A percentile compares a stretch with the other conserved stretches of the same genome.
These are phyloP conservation scores for Dactylellina leptospora DNA, from an alignment of 2,329 filamentous ascomycete species.

Conservation along the genomic window DNA sequence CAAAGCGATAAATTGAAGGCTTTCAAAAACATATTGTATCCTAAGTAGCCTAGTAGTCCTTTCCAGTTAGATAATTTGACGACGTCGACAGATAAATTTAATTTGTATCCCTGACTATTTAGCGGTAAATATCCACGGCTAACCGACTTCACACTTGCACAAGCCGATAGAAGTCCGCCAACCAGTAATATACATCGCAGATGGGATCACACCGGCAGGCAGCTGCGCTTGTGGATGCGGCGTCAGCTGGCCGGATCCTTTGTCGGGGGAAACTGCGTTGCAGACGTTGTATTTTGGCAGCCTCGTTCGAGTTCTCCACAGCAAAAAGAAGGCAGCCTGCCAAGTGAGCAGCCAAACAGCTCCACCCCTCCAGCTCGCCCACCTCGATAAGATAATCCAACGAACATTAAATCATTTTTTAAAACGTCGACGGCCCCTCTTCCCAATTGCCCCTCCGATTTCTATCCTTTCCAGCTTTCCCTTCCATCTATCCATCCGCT, in stretches of 20 bases:
- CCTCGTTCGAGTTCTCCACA: slow-evolving; percentile 13
- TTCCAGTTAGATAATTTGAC: too few species aligned
- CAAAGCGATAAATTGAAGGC: too few species aligned
- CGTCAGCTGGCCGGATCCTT: not conserved
- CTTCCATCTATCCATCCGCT: not conserved
- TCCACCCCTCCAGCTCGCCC: slow-evolving; percentile 34
- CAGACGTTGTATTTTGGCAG: slow-evolving; percentile 32
- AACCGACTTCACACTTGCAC: not conserved
- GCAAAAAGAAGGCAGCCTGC: not conserved
- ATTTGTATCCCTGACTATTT: not conserved
- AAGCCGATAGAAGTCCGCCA: too few species aligned
- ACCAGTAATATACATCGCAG: too few species aligned
- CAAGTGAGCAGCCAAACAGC: not conserved
- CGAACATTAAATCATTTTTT: too few species aligned
- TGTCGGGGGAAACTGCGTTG: slow-evolving; percentile 18
- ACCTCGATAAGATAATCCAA: slow-evolving; percentile 45
- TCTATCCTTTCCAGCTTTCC: not conserved
- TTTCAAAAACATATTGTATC: too few species aligned
- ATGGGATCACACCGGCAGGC: too few species aligned
- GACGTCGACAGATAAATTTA: too few species aligned
- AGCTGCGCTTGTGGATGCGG: too few species aligned
- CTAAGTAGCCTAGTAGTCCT: too few species aligned
- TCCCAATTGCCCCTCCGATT: not conserved
- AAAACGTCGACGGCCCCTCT: slow-evolving; percentile 8
- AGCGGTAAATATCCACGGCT: not conserved